Percentiles rank a stretch among this genome's conserved stretches.
phyloP scores from a whole-genome alignment of 208 protist species.

The Sergeia podlipaevii region DNA sequence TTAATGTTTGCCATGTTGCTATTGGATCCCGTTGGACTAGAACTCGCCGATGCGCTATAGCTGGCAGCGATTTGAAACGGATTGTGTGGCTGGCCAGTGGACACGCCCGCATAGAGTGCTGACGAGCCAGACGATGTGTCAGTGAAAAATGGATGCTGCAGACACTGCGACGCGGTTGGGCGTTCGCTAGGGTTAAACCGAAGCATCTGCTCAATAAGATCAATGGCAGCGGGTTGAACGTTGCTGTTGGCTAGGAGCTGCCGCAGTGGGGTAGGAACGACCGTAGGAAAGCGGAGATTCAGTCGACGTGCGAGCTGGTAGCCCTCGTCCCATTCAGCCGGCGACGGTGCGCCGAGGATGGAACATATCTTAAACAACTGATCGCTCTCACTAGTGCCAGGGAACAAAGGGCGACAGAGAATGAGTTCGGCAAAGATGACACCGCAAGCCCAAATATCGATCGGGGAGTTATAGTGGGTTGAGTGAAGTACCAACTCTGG shows the following conservation, averaged over 20 bases:
- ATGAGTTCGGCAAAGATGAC: constrained; percentile 96
- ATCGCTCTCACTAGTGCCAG: constrained; percentile 93
- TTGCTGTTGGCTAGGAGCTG: constrained; percentile 88
- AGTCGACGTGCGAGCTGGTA: constrained; percentile 86
- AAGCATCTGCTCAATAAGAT: constrained; percentile 95
- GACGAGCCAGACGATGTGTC: constrained; percentile 49
- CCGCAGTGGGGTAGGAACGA: constrained; percentile 84
- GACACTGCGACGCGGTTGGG: constrained; percentile 90
- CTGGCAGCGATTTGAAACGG: constrained; percentile 74
- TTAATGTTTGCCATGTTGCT: constrained; percentile 10
- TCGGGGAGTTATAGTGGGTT: constrained; percentile 96
- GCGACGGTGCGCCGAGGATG: constrained; percentile 87
- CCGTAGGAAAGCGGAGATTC: constrained; percentile 94
- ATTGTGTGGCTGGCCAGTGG: constrained; percentile 87
- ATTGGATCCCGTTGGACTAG: too few relatives aligned
- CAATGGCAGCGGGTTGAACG: constrained; percentile 91
- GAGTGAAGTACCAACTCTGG: constrained; percentile 98
- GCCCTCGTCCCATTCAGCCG: constrained; percentile 91
- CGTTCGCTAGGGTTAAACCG: constrained; percentile 94
- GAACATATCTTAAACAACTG: constrained; percentile 97
- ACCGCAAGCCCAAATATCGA: constrained; percentile 97
- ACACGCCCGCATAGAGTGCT: constrained; percentile 75
- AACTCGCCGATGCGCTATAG: constrained; percentile 4
- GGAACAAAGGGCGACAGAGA: constrained; percentile 93
- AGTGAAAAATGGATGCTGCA: constrained; percentile 96